Conservation (phyloP, 1,284 basidiomycete species). For the Mrakiaceae sp. region DNA sequence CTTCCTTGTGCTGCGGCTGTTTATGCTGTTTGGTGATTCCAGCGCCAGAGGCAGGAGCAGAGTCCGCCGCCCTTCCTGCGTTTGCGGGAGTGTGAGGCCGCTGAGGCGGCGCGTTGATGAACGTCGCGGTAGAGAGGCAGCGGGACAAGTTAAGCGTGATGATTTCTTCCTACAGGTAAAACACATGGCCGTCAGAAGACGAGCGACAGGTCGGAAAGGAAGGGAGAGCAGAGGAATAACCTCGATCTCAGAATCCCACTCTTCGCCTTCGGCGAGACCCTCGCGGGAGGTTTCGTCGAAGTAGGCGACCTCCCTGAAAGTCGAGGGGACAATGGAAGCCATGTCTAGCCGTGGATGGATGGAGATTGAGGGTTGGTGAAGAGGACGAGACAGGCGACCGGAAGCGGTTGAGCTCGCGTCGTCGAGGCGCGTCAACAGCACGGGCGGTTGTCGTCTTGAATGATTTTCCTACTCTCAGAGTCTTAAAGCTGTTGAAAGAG, state of each 20-base stretch:
- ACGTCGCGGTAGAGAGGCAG: conserved; percentile 2
- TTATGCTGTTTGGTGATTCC: no score
- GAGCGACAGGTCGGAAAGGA: not conserved
- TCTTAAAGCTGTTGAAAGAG: no score
- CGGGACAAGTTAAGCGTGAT: conserved; percentile 8
- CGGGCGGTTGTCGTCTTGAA: no score
- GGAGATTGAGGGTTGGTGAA: no score
- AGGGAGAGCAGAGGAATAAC: not conserved
- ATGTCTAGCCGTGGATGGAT: not conserved
- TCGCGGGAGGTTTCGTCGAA: conserved; percentile 6
- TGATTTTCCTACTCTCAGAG: no score
- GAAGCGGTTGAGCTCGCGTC: no score
- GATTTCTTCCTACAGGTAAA: conserved; percentile 5
- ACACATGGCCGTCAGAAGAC: not conserved
- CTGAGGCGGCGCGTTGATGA: not conserved
- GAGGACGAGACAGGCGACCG: no score
- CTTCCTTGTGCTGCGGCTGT: no score
- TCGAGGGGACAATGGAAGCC: conserved; percentile 9
- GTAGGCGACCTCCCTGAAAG: conserved; percentile 9
- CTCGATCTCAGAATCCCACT: conserved; percentile 16
- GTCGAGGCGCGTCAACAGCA: no score
- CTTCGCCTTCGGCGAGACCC: conserved; percentile 12
- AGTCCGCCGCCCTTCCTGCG: not conserved
- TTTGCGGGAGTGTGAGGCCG: not conserved
- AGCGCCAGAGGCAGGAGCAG: not conserved